Conservation (phyloP, 1,284 basidiomycete genomes). For the Coniferiporia weirii region DNA sequence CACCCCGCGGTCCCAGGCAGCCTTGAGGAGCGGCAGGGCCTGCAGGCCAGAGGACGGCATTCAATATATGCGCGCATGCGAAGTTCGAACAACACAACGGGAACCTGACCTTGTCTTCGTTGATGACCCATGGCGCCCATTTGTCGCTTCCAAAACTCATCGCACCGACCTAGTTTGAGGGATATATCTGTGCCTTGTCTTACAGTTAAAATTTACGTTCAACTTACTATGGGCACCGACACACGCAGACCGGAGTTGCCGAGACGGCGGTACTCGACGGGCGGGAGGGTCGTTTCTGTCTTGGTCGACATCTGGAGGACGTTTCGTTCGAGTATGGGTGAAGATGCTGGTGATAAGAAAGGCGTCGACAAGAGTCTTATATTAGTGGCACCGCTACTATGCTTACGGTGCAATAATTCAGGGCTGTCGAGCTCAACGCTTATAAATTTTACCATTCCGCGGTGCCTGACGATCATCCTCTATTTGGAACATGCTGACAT, state of each 20-base stretch:
- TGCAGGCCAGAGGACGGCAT: not conserved
- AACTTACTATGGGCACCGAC: constrained; percentile 40
- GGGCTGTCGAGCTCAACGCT: no score
- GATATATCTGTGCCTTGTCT: not conserved
- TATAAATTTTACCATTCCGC: no score
- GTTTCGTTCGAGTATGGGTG: not conserved
- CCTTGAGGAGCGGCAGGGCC: constrained; percentile 36
- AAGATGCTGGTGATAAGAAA: not conserved
- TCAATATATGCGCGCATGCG: not conserved
- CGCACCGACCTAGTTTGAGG: constrained; percentile 33
- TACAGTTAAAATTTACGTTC: not conserved
- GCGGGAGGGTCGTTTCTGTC: constrained; percentile 7
- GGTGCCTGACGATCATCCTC: no score
- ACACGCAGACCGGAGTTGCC: constrained; percentile 46
- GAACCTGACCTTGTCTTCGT: constrained; percentile 35
- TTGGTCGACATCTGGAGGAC: not conserved
- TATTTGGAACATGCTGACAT: no score
- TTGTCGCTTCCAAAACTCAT: constrained; percentile 42
- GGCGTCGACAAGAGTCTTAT: not conserved
- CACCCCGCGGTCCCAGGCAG: constrained; percentile 42
- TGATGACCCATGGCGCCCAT: constrained; percentile 39
- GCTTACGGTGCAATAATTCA: no score
- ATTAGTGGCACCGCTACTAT: no score
- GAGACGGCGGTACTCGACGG: constrained; percentile 36
- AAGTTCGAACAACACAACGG: not conserved